phyloP scores from a whole-genome alignment of 345 rosid genomes.

The Syzygium jambos region DNA sequence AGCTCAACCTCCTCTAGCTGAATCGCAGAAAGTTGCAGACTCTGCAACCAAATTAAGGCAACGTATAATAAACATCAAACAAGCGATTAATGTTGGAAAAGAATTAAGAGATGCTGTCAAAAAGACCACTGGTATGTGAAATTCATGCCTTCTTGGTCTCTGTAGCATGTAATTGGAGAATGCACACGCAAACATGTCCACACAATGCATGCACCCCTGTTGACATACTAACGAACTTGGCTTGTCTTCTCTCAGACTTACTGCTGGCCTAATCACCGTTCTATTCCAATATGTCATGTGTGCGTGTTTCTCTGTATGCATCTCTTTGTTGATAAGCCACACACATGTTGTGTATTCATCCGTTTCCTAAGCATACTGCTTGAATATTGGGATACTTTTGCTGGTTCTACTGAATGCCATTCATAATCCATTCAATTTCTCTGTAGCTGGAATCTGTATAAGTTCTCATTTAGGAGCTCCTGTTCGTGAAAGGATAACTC shows the following conservation, averaged over 20 bases:
- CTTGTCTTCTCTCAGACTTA: background rate
- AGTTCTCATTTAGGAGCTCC: background rate
- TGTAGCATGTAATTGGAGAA: background rate
- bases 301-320: background rate
- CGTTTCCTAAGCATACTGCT: background rate
- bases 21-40: constrained; percentile 8
- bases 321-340: background rate
- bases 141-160: background rate
- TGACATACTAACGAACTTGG: background rate
- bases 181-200: background rate
- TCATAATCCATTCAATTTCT: background rate
- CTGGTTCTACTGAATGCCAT: background rate
- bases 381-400: background rate
- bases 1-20: constrained; percentile 10
- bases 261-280: background rate
- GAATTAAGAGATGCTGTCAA: constrained; percentile 5
- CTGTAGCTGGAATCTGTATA: background rate
- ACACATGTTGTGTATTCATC: background rate
- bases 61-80: background rate
- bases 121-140: constrained; percentile 11
- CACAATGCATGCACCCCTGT: background rate
- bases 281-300: background rate
- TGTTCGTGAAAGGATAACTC: background rate
- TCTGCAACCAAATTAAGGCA: background rate
- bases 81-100: background rate